phyloP scores from a whole-genome alignment of 2,329 filamentous ascomycete species.

The Epichloe amarillans region DNA sequence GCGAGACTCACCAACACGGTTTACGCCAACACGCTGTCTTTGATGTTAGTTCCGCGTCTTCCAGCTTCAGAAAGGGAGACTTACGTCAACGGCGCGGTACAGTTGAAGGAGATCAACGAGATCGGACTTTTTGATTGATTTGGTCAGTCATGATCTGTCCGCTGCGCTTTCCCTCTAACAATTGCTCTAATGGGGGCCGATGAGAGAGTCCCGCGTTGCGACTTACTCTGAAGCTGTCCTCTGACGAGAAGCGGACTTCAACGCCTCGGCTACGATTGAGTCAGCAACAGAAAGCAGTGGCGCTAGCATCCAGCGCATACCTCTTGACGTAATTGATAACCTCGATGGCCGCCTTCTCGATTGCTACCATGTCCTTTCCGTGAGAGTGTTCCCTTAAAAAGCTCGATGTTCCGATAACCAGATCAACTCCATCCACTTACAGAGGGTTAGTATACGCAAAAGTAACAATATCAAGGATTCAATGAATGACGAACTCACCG shows the following conservation, averaged over 20 bases:
- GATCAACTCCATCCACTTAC: slow-evolving; percentile 36
- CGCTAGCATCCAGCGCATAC: background rate
- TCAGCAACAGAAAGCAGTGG: background rate
- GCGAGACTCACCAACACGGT: background rate
- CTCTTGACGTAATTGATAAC: slow-evolving; percentile 11
- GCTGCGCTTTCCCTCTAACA: background rate
- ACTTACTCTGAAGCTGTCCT: slow-evolving; percentile 61
- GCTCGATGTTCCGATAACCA: slow-evolving; percentile 60
- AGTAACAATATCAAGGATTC: background rate
- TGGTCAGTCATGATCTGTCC: background rate
- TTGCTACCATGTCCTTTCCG: slow-evolving; percentile 80
- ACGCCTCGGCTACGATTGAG: slow-evolving; percentile 1
- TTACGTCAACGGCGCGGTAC: slow-evolving; percentile 62
- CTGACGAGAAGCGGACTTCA: slow-evolving; percentile 34
- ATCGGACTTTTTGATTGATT: slow-evolving; percentile 26
- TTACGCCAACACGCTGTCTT: background rate
- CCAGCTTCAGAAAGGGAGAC: background rate
- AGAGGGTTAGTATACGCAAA: background rate
- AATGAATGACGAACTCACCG: background rate
- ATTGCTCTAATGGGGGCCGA: background rate
- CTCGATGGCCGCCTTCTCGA: slow-evolving; percentile 42
- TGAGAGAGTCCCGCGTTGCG: background rate
- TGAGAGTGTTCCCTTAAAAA: slow-evolving; percentile 80
- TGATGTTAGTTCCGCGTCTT: background rate
- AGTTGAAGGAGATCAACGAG: slow-evolving; percentile 61